These are phyloP conservation scores for Pezicula rhizophila DNA, from an alignment of 2,329 filamentous ascomycete genomes.

Conservation along the genomic window DNA sequence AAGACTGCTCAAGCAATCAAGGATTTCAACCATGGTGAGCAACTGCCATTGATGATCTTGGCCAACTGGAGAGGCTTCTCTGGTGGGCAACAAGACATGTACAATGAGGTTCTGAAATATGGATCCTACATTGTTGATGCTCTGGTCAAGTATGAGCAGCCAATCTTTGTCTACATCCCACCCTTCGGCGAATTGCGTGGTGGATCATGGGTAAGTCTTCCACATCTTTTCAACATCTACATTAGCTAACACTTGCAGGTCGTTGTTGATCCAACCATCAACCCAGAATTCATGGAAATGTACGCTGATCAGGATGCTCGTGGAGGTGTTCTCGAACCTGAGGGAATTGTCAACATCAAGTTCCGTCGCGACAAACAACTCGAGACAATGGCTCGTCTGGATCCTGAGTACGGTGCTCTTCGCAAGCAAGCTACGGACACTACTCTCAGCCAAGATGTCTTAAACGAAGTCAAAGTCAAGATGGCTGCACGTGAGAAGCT, in stretches of 20 bases:
- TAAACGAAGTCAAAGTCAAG: conserved; percentile 73
- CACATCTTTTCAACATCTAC: conserved; percentile 2
- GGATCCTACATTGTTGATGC: conserved; percentile 98
- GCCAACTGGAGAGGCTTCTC: conserved; percentile 99
- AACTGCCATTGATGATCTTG: conserved; percentile 96
- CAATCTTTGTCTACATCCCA: conserved; percentile 98
- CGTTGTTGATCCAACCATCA: conserved; percentile 97
- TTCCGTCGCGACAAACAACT: conserved; percentile 97
- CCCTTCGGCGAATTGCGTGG: conserved; percentile 94
- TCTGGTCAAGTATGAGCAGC: conserved; percentile 96
- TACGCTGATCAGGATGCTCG: conserved; percentile 93
- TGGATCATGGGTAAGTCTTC: conserved; percentile 74
- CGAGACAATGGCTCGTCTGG: conserved; percentile 92
- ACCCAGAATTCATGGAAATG: conserved; percentile 97
- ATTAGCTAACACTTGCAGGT: conserved; percentile 47
- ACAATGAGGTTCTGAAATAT: conserved; percentile 99
- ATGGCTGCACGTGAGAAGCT: conserved; percentile 82
- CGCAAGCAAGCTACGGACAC: conserved; percentile 69
- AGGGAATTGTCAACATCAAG: conserved; percentile 98
- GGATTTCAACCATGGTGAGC: conserved; percentile 98
- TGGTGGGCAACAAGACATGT: conserved; percentile 98
- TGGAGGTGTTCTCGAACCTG: conserved; percentile 94
- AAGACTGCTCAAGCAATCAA: conserved; percentile 98
- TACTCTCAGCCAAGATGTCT: conserved; percentile 63
- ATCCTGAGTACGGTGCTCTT: conserved; percentile 74